Percentiles rank a stretch among this genome's conserved stretches.
phyloP scores from a whole-genome alignment of 768 basidiomycete species.

The Macrolepiota dolichaula region DNA sequence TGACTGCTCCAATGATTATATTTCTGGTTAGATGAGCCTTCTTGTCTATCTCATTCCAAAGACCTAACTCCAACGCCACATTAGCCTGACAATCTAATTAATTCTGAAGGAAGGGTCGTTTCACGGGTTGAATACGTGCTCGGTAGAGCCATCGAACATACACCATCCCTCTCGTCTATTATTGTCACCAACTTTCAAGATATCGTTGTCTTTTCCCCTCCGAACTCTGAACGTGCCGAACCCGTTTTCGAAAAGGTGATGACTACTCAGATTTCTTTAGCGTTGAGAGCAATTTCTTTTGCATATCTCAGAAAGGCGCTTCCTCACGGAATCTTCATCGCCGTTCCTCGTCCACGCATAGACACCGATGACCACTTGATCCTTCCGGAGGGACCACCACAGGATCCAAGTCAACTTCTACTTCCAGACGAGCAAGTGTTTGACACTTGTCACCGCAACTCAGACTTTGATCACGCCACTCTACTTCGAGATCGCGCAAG shows the following conservation, averaged over 20 bases:
- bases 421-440: slow-evolving; percentile 21
- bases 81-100: slow-evolving; percentile 5
- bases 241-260: slow-evolving; percentile 13
- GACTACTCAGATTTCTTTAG: slow-evolving; percentile 12
- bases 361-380: background rate
- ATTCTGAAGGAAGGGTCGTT: slow-evolving; percentile 4
- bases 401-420: slow-evolving; percentile 14
- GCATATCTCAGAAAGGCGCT: slow-evolving; percentile 12
- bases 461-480: slow-evolving; percentile 23
- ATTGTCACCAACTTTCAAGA: slow-evolving; percentile 14
- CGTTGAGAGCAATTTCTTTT: slow-evolving; percentile 14
- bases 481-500: slow-evolving; percentile 19
- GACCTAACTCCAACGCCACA: background rate
- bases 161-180: slow-evolving; percentile 1
- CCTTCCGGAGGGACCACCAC: slow-evolving; percentile 16
- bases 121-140: slow-evolving; percentile 6
- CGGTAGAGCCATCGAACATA: slow-evolving; percentile 6
- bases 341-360: background rate
- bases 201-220: slow-evolving; percentile 12
- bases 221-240: background rate
- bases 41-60: background rate
- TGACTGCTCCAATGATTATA: slow-evolving; percentile 13
- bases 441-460: slow-evolving; percentile 16
- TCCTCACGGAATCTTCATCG: background rate
- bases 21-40: slow-evolving; percentile 6